Conservation (phyloP, 306 rosid species). For the Phaseolus lunatus region DNA sequence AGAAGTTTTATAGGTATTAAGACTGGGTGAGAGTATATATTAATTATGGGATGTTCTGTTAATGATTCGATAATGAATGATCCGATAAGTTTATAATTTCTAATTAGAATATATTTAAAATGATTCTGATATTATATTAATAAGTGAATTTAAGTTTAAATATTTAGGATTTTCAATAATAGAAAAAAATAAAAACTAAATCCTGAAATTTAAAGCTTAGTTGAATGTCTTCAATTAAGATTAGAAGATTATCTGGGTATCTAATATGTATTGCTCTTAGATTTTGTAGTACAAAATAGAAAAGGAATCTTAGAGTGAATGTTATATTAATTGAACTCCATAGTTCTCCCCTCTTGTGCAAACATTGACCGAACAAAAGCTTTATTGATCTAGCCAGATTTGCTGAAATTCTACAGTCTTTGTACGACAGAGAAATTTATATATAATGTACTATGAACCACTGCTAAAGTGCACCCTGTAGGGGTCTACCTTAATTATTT, state of each 20-base stretch:
- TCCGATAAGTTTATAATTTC: too few species aligned
- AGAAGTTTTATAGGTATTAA: too few species aligned
- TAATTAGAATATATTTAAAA: too few species aligned
- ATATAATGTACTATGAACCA: slow-evolving; percentile 10
- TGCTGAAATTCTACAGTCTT: slow-evolving; percentile 13
- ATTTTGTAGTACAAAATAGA: neutral
- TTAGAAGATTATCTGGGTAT: neutral
- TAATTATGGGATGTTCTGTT: too few species aligned
- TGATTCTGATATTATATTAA: too few species aligned
- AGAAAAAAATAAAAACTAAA: neutral
- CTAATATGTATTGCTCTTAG: neutral
- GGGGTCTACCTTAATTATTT: slow-evolving; percentile 53
- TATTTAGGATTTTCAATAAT: too few species aligned
- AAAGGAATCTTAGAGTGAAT: neutral
- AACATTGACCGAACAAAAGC: slow-evolving; percentile 37
- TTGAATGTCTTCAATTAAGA: neutral
- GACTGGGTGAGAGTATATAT: too few species aligned
- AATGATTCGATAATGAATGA: too few species aligned
- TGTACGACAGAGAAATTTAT: slow-evolving; percentile 3
- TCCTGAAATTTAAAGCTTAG: neutral
- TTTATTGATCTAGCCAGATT: slow-evolving; percentile 21
- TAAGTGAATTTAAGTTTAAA: too few species aligned
- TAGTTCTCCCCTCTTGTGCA: neutral
- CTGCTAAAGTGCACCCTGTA: slow-evolving; percentile 31
- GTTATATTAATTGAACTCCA: neutral